Conservation (phyloP, 441 rosid genomes). For the Aquilaria agallochum region DNA sequence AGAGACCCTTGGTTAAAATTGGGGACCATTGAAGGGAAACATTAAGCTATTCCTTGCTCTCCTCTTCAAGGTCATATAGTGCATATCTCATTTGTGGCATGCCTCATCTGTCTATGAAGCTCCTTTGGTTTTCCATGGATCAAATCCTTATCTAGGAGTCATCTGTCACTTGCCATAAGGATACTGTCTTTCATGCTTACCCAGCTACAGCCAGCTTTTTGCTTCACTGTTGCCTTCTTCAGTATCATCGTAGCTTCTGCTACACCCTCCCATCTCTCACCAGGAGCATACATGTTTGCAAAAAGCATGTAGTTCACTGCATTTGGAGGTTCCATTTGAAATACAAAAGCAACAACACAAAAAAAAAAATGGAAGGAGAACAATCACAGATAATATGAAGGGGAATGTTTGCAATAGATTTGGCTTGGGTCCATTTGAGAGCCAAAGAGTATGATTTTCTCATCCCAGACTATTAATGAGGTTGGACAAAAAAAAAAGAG, state of each 20-base stretch:
- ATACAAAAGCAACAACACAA: constrained; percentile 12
- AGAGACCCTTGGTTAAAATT: too few species aligned
- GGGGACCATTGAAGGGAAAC: too few species aligned
- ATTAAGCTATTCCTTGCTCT: constrained; percentile 70
- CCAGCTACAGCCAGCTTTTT: constrained; percentile 94
- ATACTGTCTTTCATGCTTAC: constrained; percentile 86
- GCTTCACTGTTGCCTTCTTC: constrained; percentile 67
- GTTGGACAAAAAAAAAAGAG: too few species aligned
- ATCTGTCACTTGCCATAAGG: constrained; percentile 74
- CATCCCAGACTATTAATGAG: too few species aligned
- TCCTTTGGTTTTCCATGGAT: constrained; percentile 72
- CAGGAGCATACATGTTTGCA: constrained; percentile 84
- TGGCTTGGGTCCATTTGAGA: too few species aligned
- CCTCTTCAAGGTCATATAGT: constrained; percentile 68
- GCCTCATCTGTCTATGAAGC: constrained; percentile 61
- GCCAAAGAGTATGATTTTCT: too few species aligned
- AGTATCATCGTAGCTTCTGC: constrained; percentile 59
- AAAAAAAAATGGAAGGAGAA: too few species aligned
- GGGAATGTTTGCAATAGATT: too few species aligned
- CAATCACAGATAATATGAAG: too few species aligned
- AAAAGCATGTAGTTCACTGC: constrained; percentile 85
- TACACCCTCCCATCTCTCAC: constrained; percentile 78
- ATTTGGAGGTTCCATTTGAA: constrained; percentile 74
- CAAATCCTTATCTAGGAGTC: constrained; percentile 51
- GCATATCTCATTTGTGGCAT: constrained; percentile 68